phyloP scores from a whole-genome alignment of 805 yeast species.

The Tetrapisispora namnaoensis region DNA sequence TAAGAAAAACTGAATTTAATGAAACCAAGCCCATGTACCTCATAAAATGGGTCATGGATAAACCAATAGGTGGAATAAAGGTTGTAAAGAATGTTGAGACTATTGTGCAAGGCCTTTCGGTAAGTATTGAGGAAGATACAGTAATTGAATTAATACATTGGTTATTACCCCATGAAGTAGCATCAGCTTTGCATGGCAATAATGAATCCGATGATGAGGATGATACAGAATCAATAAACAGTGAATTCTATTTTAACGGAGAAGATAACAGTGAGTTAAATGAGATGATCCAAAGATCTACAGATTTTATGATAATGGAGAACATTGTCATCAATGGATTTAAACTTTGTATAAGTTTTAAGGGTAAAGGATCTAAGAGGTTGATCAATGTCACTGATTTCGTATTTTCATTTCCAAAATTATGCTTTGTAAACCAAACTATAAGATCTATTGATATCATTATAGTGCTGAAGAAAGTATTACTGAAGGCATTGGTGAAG shows the following conservation, averaged over 20 bases:
- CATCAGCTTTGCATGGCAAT: conserved; percentile 6
- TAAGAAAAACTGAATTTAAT: neutral
- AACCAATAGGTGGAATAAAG: conserved; percentile 87
- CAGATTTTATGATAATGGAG: conserved; percentile 59
- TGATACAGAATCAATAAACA: conserved; percentile 1
- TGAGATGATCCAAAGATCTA: conserved; percentile 68
- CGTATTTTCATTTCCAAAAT: conserved; percentile 51
- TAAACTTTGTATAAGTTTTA: conserved; percentile 59
- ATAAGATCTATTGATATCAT: conserved; percentile 68
- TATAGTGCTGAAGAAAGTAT: conserved; percentile 48
- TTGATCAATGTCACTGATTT: conserved; percentile 73
- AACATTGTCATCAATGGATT: conserved; percentile 43
- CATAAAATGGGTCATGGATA: conserved; percentile 67
- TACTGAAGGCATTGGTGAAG: conserved; percentile 46
- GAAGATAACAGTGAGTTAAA: conserved; percentile 32
- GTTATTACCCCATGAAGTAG: conserved; percentile 47
- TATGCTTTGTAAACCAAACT: conserved; percentile 49
- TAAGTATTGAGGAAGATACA: conserved; percentile 65
- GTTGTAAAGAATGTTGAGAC: conserved; percentile 59
- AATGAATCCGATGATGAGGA: neutral
- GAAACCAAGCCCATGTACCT: conserved; percentile 30
- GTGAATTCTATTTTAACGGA: neutral
- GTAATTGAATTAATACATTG: conserved; percentile 55
- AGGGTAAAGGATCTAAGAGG: conserved; percentile 60
- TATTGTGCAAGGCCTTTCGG: conserved; percentile 51